Evolutionary conservation across 2,329 filamentous ascomycete genomes (phyloP), one percentile per base, ranked within the genome.

Genomic region (Graphilbum ipis-grandicollis): DNA sequence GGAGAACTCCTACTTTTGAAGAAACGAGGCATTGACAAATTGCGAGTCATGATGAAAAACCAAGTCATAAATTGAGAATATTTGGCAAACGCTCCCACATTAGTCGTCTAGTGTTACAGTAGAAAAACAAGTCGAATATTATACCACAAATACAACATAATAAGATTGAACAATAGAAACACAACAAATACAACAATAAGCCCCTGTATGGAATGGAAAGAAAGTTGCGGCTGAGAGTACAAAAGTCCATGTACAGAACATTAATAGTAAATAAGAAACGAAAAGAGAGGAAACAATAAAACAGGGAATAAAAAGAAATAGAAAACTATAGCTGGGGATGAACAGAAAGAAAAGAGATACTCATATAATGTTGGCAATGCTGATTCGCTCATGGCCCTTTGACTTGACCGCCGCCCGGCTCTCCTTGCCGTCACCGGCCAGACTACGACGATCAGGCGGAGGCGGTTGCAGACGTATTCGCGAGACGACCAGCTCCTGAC

Each of bases 321-420:
- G 3, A 33, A 29, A 25, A 39, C 8, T 19, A 22, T 10, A 33
- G 17, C 14, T n/a, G 21, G 21, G 13, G 21, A 31, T 19, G 18
- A 19, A 19, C 34, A 22, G 31, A 31, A 31, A 14, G 29, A 31
- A 21, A 33, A 25, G 13, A 19, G 17, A 32, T 12, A 19, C 23
- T 17, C 33, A 10, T 13, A 63, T 60, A 39, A 62, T 62, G 46
- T 62, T 61, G 36, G 56, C 57, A 39, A 63, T 63, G 47, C 59
- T 59, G 41, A 62, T 59, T 36, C 58, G 52, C 52, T 63, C 53
- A 47, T 63, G 53, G 46, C 44, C 60, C 40, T 56, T 55, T 25
- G 49, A 56, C 40, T 54, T 56, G 26, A 13, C 26, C 12, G 14
- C 26, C 6, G 5, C 8, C 6, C 26, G 8, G 26, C 10, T 13